These are phyloP conservation scores for Penicillium manginii DNA, from an alignment of 495 filamentous ascomycete species.

Conservation along the genomic window DNA sequence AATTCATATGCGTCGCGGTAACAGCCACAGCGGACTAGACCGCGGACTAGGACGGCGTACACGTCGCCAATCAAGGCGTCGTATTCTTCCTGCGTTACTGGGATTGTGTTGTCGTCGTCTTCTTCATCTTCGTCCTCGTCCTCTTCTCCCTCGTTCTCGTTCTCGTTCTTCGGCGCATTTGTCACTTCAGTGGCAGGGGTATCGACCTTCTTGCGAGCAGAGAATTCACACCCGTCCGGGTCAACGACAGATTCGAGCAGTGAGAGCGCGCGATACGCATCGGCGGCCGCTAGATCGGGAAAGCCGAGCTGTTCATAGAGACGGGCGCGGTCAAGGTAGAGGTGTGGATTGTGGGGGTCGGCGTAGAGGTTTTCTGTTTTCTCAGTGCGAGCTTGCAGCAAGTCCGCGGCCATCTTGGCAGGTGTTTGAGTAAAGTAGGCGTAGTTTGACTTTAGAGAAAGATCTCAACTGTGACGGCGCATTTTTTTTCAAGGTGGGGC, in stretches of 20 bases:
- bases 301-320: constrained; percentile 77
- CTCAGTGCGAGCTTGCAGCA: constrained; percentile 29
- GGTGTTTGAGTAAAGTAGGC: background rate
- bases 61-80: constrained; percentile 42
- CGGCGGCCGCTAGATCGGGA: constrained; percentile 86
- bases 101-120: constrained; percentile 41
- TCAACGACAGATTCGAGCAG: constrained; percentile 80
- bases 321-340: constrained; percentile 72
- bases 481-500: background rate
- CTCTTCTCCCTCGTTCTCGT: constrained; percentile 26
- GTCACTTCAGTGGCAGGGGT: constrained; percentile 2
- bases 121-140: constrained; percentile 33
- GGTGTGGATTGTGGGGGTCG: constrained; percentile 76
- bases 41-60: constrained; percentile 53
- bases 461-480: too few relatives aligned
- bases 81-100: constrained; percentile 46
- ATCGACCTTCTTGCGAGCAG: constrained; percentile 35
- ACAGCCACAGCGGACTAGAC: constrained; percentile 68
- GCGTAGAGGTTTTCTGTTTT: constrained; percentile 39
- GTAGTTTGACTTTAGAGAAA: too few relatives aligned
- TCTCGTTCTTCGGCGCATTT: constrained; percentile 10
- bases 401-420: constrained; percentile 12
- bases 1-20: constrained; percentile 71
- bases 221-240: constrained; percentile 50
- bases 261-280: constrained; percentile 87